A percentile compares a stretch with the other conserved stretches of the same genome.
Conservation (phyloP, 441 rosid species). For the Manihot esculenta region DNA sequence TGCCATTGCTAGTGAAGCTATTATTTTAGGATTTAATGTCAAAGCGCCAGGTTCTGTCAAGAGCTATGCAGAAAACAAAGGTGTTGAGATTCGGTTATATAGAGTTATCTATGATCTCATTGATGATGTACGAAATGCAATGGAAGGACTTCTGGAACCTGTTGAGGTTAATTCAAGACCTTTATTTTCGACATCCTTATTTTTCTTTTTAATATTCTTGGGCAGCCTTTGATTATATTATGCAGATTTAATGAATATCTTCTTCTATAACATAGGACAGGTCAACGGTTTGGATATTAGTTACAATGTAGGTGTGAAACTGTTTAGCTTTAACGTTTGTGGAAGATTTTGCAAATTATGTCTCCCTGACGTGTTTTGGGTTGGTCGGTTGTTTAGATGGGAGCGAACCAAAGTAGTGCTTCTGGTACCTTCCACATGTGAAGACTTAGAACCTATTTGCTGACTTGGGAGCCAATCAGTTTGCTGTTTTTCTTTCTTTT, state of each 20-base stretch:
- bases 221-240: background rate
- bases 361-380: background rate
- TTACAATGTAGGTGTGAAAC: background rate
- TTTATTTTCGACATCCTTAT: background rate
- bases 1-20: conserved; percentile 83
- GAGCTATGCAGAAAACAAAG: conserved; percentile 78
- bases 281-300: background rate
- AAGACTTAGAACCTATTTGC: background rate
- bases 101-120: conserved; percentile 92
- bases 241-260: background rate
- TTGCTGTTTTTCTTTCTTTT: background rate
- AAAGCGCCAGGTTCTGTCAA: conserved; percentile 77
- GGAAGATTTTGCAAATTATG: background rate
- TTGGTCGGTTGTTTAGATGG: too few species aligned
- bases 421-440: background rate
- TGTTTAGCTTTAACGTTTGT: background rate
- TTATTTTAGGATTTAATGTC: conserved; percentile 87
- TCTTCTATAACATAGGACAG: background rate
- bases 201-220: background rate
- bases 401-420: background rate
- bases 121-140: conserved; percentile 87
- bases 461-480: background rate
- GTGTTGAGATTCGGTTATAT: conserved; percentile 92
- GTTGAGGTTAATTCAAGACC: conserved; percentile 62
- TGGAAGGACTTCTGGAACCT: conserved; percentile 96